These are phyloP conservation scores for Populus ilicifolia DNA, from an alignment of 345 rosid genomes.

Conservation along the genomic window DNA sequence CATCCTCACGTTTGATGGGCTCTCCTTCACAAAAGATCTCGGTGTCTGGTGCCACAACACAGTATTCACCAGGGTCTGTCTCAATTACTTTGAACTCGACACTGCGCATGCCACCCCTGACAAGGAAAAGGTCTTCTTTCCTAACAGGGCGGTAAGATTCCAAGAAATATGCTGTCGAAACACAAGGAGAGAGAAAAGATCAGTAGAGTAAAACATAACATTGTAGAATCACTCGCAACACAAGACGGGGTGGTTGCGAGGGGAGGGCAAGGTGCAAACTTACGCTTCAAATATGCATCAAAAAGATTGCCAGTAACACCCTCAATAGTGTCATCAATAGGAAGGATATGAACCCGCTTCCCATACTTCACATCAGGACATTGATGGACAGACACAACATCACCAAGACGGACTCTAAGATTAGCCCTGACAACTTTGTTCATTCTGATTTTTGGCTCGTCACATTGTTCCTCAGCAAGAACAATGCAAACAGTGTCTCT, in stretches of 20 bases:
- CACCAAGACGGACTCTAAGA: conserved; percentile 33
- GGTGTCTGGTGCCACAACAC: conserved; percentile 9
- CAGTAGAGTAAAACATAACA: background rate
- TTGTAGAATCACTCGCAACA: background rate
- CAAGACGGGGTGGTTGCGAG: background rate
- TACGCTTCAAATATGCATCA: conserved; percentile 33
- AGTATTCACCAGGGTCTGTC: conserved; percentile 12
- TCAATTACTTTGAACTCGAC: conserved; percentile 10
- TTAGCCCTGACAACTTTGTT: conserved; percentile 35
- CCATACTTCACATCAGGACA: conserved; percentile 35
- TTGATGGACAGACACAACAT: conserved; percentile 34
- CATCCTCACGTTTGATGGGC: conserved; percentile 13
- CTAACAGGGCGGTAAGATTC: conserved; percentile 7
- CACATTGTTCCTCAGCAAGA: conserved; percentile 34
- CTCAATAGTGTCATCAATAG: conserved; percentile 37
- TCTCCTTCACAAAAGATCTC: conserved; percentile 14
- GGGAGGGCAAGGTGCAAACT: background rate
- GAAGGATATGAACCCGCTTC: conserved; percentile 33
- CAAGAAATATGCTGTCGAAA: conserved; percentile 17
- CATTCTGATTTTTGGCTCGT: conserved; percentile 28
- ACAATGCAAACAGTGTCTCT: conserved; percentile 32
- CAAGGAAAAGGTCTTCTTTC: conserved; percentile 7
- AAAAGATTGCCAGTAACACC: conserved; percentile 37
- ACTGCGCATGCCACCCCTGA: conserved; percentile 14
- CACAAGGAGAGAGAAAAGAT: background rate